Conservation (phyloP, 2,329 filamentous ascomycete genomes). For the Cordyceps javanica region DNA sequence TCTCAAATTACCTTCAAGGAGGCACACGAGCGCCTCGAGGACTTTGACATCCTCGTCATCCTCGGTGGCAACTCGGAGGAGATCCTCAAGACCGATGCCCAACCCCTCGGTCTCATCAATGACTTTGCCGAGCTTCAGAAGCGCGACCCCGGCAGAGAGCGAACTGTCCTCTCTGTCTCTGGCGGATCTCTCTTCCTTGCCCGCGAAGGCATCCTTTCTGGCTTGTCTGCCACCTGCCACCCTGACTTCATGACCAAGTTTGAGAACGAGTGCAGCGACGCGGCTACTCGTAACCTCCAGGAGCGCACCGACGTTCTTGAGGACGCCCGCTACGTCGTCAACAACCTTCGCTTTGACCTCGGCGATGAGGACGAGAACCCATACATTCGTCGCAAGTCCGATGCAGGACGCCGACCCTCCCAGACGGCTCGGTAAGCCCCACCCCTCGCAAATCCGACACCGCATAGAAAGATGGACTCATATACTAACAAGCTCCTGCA, state of each 20-base stretch:
- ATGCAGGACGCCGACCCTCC: conserved; percentile 54
- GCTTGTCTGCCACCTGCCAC: conserved; percentile 76
- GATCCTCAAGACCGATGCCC: conserved; percentile 59
- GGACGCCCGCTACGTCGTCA: conserved; percentile 77
- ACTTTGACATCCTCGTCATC: conserved; percentile 75
- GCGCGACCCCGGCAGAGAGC: conserved; percentile 71
- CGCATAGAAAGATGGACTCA: neutral
- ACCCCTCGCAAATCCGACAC: conserved; percentile 15
- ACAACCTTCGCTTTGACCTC: conserved; percentile 83
- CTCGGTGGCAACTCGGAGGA: conserved; percentile 63
- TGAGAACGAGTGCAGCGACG: conserved; percentile 74
- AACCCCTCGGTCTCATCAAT: conserved; percentile 66
- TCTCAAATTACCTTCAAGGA: conserved; percentile 75
- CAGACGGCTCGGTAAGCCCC: conserved; percentile 48
- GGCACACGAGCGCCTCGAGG: conserved; percentile 64
- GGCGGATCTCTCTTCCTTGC: conserved; percentile 74
- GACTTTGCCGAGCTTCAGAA: conserved; percentile 75
- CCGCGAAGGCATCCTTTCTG: conserved; percentile 68
- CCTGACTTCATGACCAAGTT: conserved; percentile 74
- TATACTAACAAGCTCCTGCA: conserved; percentile 26
- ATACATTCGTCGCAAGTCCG: conserved; percentile 71
- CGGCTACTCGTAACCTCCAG: conserved; percentile 60
- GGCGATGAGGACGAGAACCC: conserved; percentile 77
- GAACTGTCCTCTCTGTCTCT: conserved; percentile 74
- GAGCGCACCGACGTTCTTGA: conserved; percentile 81